Evolutionary conservation across 805 yeast genomes (phyloP).

Genomic region (Candida ponderosae): DNA sequence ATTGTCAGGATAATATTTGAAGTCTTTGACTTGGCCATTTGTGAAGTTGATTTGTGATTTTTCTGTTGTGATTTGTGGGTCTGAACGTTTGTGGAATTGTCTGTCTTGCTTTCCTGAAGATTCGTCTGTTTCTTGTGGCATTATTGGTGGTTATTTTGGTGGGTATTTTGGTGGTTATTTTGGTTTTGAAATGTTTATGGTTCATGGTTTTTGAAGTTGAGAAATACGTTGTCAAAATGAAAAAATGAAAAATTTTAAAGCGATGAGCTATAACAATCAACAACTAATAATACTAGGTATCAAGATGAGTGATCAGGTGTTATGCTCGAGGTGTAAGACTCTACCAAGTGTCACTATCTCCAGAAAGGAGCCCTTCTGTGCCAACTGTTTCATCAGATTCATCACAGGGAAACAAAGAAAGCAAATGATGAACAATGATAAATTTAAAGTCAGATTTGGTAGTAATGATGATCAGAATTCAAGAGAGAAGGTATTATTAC

Average conservation of each 20-base stretch:
- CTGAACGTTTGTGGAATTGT: slow-evolving; percentile 11
- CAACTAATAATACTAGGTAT: neutral
- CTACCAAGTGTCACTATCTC: slow-evolving; percentile 36
- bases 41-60: slow-evolving; percentile 46
- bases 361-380: slow-evolving; percentile 61
- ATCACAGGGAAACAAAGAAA: slow-evolving; percentile 75
- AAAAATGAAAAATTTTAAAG: neutral
- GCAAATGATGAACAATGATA: slow-evolving; percentile 57
- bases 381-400: slow-evolving; percentile 61
- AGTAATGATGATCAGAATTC: slow-evolving; percentile 27
- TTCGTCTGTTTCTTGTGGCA: neutral
- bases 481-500: slow-evolving; percentile 42
- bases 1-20: slow-evolving; percentile 82
- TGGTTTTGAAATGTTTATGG: neutral
- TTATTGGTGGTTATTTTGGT: neutral
- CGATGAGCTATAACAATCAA: neutral
- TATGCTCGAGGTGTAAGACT: slow-evolving; percentile 37
- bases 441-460: slow-evolving; percentile 64
- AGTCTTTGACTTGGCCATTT: slow-evolving; percentile 37
- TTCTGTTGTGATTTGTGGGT: slow-evolving; percentile 23
- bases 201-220: neutral
- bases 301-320: neutral
- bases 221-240: neutral
- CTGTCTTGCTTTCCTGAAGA: slow-evolving; percentile 12
- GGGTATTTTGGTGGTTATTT: neutral